Evolutionary conservation across 805 yeast species (phyloP), one percentile per base, ranked within the genome.

Genomic region (Cyberlindnera maritima): DNA sequence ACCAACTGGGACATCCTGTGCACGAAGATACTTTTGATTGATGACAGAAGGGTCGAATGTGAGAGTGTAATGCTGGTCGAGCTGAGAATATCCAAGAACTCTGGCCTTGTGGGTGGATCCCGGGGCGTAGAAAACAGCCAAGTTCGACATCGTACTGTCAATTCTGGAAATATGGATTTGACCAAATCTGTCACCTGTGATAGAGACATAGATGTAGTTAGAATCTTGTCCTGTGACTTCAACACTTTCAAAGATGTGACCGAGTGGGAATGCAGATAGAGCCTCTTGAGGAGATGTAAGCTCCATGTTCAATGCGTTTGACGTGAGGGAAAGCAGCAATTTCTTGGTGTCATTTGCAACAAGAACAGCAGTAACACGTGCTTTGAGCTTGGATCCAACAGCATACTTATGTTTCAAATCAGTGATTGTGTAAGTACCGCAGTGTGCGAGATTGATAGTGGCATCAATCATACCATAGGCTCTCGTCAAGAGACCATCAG

Each of bases 131-230:
- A 78, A 63, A 3, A 54, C 46, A 31, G 71, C 76, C 23, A 74
- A 55, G 34, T 68, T 63, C 40, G 73, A 67, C 31, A 70, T 72
- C 11, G 73, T 57, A 15, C 60, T 71, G 49, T 82, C 79, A 36
- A 86, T 64, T 55, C 83, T 83, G 1, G 97, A 85, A 40, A 80
- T 70, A 61, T 92, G 97, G 2, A 83, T 87, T 67, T 83, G 88
- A 33, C 96, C 98, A 12, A 71, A 59, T 38, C 71, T 61, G 6
- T 75, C 72, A 21, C 75, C 72, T 20, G 85, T 86, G 34, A 87
- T 62, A 20, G 78, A 74, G 14, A 81, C 79, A 52, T 74, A 80
- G 28, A 84, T 61, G 58, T 76, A 85, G 43, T 74, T 69, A 2
- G 76, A 58, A 58, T 83, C 89, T 43, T 74, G 69, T 32, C 86